Percentiles rank a stretch among this genome's conserved stretches.
Evolutionary conservation across 495 filamentous ascomycete species (phyloP).

Genomic region (Tetracladium setigerum): DNA sequence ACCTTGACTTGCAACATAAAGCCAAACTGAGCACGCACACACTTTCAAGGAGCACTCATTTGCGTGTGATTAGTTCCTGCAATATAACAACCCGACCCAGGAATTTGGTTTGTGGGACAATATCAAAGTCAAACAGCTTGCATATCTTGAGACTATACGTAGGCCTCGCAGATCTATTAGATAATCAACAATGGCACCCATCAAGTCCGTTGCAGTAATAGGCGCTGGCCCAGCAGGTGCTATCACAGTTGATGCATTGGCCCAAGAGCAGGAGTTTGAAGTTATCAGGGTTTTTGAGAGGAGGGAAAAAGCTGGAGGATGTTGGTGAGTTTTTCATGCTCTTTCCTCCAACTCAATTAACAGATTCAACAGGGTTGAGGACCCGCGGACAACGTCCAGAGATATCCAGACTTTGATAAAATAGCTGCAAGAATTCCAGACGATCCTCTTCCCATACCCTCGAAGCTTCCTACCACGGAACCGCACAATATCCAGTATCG

Average conservation of each 20-base stretch:
- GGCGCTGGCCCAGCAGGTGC: conserved; percentile 52
- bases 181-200: conserved; percentile 11
- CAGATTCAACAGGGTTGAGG: conserved; percentile 10
- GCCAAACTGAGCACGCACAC: no score
- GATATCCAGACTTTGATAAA: conserved; percentile 30
- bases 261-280: conserved; percentile 47
- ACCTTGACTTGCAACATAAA: no score
- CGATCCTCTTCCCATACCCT: conserved; percentile 37
- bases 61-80: no score
- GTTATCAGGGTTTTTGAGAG: conserved; percentile 52
- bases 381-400: conserved; percentile 15
- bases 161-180: no score
- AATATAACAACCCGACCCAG: no score
- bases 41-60: no score
- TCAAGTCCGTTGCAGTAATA: conserved; percentile 50
- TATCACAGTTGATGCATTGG: conserved; percentile 49
- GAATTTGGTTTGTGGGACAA: no score
- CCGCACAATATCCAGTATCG: conserved; percentile 36
- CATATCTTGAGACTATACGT: no score
- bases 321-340: conserved; percentile 37
- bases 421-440: conserved; percentile 41
- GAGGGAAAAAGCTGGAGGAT: conserved; percentile 48
- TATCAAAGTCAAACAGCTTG: no score
- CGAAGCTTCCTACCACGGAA: conserved; percentile 35
- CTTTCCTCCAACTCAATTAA: conserved; percentile 1